Conservation (phyloP, 1,284 basidiomycete genomes). For the Microbotryum intermedium region DNA sequence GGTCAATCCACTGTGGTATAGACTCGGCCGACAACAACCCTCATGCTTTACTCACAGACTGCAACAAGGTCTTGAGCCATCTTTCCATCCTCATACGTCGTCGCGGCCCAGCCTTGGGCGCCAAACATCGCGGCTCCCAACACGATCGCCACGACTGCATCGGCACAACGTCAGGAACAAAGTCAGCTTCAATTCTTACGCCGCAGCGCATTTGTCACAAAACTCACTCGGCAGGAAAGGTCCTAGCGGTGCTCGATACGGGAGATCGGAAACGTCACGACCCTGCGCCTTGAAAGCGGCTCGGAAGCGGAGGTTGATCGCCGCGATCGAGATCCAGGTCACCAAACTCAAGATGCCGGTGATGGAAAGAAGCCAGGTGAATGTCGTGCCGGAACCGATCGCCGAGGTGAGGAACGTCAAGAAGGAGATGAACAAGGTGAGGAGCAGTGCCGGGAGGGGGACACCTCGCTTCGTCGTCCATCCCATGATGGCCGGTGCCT, state of each 20-base stretch:
- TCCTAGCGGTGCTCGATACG: conserved; percentile 9
- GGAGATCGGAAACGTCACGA: conserved; percentile 6
- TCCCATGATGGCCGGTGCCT: conserved; percentile 8
- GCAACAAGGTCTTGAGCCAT: neutral
- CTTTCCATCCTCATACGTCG: neutral
- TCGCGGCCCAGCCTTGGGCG: conserved; percentile 13
- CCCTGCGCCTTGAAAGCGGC: conserved; percentile 6
- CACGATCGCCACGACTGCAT: conserved; percentile 1
- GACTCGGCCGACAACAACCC: too few species aligned
- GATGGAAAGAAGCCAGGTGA: conserved; percentile 11
- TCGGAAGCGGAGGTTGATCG: conserved; percentile 15
- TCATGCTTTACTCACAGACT: too few species aligned
- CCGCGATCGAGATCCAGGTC: conserved; percentile 11
- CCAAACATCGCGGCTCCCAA: conserved; percentile 16
- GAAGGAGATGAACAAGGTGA: conserved; percentile 1
- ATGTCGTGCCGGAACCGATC: neutral
- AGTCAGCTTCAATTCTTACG: neutral
- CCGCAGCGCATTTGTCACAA: neutral
- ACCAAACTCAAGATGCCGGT: conserved; percentile 13
- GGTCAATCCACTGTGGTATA: too few species aligned
- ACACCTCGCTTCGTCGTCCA: conserved; percentile 10
- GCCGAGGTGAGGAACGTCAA: conserved; percentile 5
- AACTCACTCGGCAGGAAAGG: neutral
- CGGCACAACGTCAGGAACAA: neutral
- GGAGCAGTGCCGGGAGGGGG: conserved; percentile 9